Base-by-base conservation (phyloP, 768 basidiomycete species). In the Chalciporus pseudorubinellus region DNA sequence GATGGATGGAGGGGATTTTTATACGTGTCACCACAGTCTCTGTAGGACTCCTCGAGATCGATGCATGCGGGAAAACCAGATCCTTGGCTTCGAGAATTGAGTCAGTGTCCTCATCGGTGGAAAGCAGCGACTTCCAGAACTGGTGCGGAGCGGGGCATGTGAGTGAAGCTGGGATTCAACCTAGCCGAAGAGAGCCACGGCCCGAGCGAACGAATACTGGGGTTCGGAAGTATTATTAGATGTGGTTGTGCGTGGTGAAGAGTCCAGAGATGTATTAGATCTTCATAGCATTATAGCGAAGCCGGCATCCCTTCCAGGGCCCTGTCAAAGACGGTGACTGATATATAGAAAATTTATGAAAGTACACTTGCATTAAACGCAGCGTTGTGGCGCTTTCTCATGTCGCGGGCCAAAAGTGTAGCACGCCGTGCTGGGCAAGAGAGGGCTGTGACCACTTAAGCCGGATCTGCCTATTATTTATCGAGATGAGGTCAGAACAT, bases 131-230 rank as follows among this genome's bases (percentile, higher is more conserved):
- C 33, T 53, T 63, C 64, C 43, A 51, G 62, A 55, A 58, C 53
- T 48, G 45, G 45, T 40, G 39, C 31, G 39, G 53, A 58, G 46
- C 38, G 46, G 28, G 50, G 36, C 52, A 53, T 61, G 64, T 59
- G 53, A 51, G 46, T 34, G 52, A 52, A 20, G 55, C 52, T 60
- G 56, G 45, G 59, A 63, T 52, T 53, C 47, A 51, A 55, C 50
- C 52, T 56, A 59, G 39, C 58, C 61, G 59, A 62, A 45, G 38
- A 55, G 57, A 56, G 44, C 51, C 50, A 66, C 61, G 61, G 66
- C 34, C 55, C 43, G 48, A 50, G 51, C n/a, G 13, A 50, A 46
- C 43, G 56, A 46, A 56, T 47, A 46, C 12, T 34, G 41, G 45
- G 46, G 45, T 47, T 34, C 46, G 39, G 51, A 47, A 50, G 14